Percentiles rank a stretch among this genome's conserved stretches.
Evolutionary conservation across 192 early-diverging fungal genomes (phyloP).

Genomic region (Diversispora eburnea): DNA sequence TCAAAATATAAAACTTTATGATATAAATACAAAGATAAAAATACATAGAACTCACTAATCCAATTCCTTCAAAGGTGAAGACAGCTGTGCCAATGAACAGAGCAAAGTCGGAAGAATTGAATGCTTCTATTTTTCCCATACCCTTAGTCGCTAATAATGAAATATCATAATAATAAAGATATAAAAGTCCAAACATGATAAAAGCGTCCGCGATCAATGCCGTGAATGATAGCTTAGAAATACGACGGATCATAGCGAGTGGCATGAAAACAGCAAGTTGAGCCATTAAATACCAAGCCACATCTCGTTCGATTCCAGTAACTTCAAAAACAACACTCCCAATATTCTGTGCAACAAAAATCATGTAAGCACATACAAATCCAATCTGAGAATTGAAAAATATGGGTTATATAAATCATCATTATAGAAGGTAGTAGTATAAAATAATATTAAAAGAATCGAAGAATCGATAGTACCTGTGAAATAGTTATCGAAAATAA

Average conservation of each 20-base stretch:
- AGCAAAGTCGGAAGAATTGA: constrained; percentile 80
- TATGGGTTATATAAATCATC: background rate
- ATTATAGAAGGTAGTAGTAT: background rate
- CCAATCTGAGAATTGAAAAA: constrained; percentile 39
- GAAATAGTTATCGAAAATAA: constrained; percentile 69
- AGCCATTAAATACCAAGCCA: constrained; percentile 41
- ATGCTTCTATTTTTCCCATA: constrained; percentile 63
- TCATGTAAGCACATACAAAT: constrained; percentile 63
- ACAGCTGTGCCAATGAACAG: constrained; percentile 95
- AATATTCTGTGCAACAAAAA: constrained; percentile 59
- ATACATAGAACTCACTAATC: constrained; percentile 42
- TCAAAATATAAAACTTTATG: background rate
- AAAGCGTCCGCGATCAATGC: constrained; percentile 91
- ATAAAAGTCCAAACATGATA: constrained; percentile 82
- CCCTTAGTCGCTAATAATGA: constrained; percentile 62
- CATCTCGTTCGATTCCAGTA: constrained; percentile 17
- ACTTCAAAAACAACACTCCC: constrained; percentile 39
- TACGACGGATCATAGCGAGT: constrained; percentile 71
- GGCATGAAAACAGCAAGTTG: constrained; percentile 52
- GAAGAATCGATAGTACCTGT: constrained; percentile 51
- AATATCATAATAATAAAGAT: constrained; percentile 81
- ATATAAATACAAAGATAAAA: too few relatives aligned
- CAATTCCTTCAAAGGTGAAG: constrained; percentile 85
- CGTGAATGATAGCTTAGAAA: constrained; percentile 82
- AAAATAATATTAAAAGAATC: background rate